Conservation (phyloP, 164 flowering plant genomes). For the Sextonia rubra region DNA sequence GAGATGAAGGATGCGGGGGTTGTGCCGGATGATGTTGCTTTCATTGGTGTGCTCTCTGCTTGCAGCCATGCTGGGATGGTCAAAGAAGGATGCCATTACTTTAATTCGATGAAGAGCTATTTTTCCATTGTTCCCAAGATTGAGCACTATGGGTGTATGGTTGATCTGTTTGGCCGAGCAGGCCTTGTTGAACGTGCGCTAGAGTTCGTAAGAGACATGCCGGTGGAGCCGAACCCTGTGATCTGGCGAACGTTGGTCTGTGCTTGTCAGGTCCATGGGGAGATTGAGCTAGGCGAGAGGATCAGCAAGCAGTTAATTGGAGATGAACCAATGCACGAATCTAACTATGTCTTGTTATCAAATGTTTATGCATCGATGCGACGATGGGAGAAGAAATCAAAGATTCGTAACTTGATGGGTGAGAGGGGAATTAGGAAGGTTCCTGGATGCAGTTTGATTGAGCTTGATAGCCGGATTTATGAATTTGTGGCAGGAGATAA, state of each 20-base stretch:
- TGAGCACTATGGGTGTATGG: constrained; percentile 22
- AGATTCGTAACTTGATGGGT: constrained; percentile 12
- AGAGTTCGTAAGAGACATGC: constrained; percentile 15
- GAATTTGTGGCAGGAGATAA: constrained; percentile 20
- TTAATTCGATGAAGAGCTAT: constrained; percentile 7
- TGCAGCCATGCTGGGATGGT: constrained; percentile 22
- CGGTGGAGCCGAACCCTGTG: constrained; percentile 18
- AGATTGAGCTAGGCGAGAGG: constrained; percentile 12
- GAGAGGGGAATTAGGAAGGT: constrained; percentile 13
- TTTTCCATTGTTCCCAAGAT: constrained; percentile 14
- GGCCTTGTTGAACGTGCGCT: constrained; percentile 14
- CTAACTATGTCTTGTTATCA: constrained; percentile 16
- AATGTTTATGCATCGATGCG: constrained; percentile 15
- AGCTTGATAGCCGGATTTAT: constrained; percentile 12
- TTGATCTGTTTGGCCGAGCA: constrained; percentile 18
- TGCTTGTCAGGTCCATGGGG: constrained; percentile 19
- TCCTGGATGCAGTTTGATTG: constrained; percentile 17
- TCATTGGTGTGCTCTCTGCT: constrained; percentile 17
- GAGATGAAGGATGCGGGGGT: constrained; percentile 15
- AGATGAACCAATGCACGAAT: constrained; percentile 13
- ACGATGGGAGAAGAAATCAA: constrained; percentile 12
- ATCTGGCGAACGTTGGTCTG: constrained; percentile 13
- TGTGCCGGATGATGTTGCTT: constrained; percentile 14
- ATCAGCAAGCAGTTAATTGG: constrained; percentile 15
- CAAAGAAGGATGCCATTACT: constrained; percentile 11